These are phyloP conservation scores for Crucibulum parvulum DNA, from an alignment of 1,284 basidiomycete species.

Conservation along the genomic window DNA sequence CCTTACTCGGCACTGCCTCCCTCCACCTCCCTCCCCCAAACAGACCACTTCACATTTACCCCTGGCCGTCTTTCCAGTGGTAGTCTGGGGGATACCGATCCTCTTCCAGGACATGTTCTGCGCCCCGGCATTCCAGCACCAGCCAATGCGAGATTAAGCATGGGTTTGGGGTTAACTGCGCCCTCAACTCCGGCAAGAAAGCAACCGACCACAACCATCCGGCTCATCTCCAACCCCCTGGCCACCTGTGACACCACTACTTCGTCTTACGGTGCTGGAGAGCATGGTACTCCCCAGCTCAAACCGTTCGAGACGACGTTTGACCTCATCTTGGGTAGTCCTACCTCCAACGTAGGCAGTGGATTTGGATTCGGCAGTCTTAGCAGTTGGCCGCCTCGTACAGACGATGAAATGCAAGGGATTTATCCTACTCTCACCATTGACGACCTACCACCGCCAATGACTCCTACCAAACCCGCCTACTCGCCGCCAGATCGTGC, in stretches of 20 bases:
- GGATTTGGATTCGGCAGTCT: constrained; percentile 31
- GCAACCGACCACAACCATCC: constrained; percentile 63
- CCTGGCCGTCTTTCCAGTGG: constrained; percentile 38
- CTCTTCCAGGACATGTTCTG: constrained; percentile 61
- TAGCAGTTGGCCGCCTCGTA: constrained; percentile 28
- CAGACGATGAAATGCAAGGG: constrained; percentile 26
- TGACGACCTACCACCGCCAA: constrained; percentile 39
- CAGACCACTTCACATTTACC: constrained; percentile 58
- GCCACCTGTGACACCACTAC: constrained; percentile 7
- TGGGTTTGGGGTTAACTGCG: constrained; percentile 46
- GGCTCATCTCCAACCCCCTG: constrained; percentile 56
- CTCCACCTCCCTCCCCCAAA: constrained; percentile 41
- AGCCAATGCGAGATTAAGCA: constrained; percentile 58
- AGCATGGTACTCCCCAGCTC: constrained; percentile 59
- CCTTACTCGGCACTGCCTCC: constrained; percentile 61
- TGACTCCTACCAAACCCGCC: constrained; percentile 8
- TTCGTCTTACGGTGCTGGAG: constrained; percentile 13
- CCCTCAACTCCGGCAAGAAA: constrained; percentile 40
- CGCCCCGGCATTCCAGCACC: constrained; percentile 66
- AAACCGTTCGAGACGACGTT: constrained; percentile 69
- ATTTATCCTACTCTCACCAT: constrained; percentile 61
- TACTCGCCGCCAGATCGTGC: neutral
- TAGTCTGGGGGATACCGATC: constrained; percentile 42
- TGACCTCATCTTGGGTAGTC: constrained; percentile 67
- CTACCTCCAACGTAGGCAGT: constrained; percentile 38